Percentiles rank a stretch among this genome's conserved stretches.
Evolutionary conservation across 2,329 filamentous ascomycete species (phyloP).

Genomic region (Trichoderma sp.): DNA sequence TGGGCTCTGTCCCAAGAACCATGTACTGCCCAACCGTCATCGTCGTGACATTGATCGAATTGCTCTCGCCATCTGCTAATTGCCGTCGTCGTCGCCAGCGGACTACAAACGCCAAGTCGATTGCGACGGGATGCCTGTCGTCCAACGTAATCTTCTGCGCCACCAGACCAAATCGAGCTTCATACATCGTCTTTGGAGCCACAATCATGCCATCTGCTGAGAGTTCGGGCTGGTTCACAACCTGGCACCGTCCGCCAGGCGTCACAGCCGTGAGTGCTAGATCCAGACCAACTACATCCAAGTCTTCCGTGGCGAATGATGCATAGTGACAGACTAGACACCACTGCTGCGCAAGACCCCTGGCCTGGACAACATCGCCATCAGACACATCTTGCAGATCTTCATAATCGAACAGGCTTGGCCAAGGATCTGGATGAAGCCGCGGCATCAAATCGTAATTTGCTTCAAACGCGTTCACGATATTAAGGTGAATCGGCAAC

Average conservation of each 20-base stretch:
- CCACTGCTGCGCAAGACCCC: conserved; percentile 80
- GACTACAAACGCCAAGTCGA: conserved; percentile 75
- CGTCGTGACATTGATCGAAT: conserved; percentile 59
- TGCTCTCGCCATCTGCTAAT: conserved; percentile 28
- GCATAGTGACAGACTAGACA: conserved; percentile 70
- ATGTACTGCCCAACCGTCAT: conserved; percentile 79
- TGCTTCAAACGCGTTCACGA: conserved; percentile 85
- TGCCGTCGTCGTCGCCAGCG: conserved; percentile 65
- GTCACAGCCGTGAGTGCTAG: conserved; percentile 61
- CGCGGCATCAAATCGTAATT: conserved; percentile 85
- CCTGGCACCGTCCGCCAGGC: conserved; percentile 62
- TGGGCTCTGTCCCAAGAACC: conserved; percentile 80
- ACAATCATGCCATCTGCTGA: conserved; percentile 52
- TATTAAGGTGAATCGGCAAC: conserved; percentile 65
- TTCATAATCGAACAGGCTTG: conserved; percentile 75
- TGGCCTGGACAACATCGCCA: conserved; percentile 37
- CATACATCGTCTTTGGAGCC: conserved; percentile 66
- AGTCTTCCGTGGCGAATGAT: conserved; percentile 74
- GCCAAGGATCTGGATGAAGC: conserved; percentile 78
- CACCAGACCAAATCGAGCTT: conserved; percentile 71
- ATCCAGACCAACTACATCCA: conserved; percentile 64
- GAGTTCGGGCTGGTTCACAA: conserved; percentile 42
- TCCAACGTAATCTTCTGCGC: conserved; percentile 78
- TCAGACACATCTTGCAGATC: conserved; percentile 42
- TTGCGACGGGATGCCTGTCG: conserved; percentile 71